phyloP scores from a whole-genome alignment of 139 green algal species.

The Edaphochlamys debaryana region DNA sequence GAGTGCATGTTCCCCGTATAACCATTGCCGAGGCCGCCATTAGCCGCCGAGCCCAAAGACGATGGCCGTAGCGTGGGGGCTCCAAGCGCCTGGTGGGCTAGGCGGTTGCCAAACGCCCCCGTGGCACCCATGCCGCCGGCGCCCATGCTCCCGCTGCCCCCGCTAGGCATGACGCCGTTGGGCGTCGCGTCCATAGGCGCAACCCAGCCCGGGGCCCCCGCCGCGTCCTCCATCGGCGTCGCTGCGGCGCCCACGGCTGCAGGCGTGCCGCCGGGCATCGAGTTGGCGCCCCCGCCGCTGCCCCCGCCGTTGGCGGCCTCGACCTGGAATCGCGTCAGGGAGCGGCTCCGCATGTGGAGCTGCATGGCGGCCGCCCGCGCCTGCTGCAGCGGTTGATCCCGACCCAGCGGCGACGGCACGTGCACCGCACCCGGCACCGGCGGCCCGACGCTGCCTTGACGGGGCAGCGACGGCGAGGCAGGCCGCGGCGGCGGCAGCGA shows the following conservation, averaged over 20 bases:
- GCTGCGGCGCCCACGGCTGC: neutral
- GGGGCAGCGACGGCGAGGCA: neutral
- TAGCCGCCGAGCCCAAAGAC: too few species aligned
- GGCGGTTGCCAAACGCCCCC: neutral
- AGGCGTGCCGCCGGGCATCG: too few species aligned
- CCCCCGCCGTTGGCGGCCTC: neutral
- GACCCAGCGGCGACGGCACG: conserved; percentile 19
- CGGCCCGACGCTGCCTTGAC: neutral
- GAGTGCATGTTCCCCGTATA: too few species aligned
- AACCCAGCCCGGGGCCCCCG: too few species aligned
- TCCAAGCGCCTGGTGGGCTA: too few species aligned
- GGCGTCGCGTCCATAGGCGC: neutral
- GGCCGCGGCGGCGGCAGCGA: neutral
- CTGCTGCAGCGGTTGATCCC: conserved; percentile 16
- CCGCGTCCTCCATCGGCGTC: neutral
- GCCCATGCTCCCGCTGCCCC: neutral
- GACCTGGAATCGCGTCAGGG: conserved; percentile 22
- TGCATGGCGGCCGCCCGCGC: conserved; percentile 14
- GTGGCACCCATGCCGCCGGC: too few species aligned
- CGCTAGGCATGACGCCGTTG: too few species aligned
- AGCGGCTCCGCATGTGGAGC: conserved; percentile 31
- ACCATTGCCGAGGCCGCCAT: too few species aligned
- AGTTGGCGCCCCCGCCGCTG: neutral
- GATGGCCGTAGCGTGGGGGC: too few species aligned
- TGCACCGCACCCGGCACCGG: neutral